Conservation (phyloP, 345 rosid species). For the Salix koriyanagi region DNA sequence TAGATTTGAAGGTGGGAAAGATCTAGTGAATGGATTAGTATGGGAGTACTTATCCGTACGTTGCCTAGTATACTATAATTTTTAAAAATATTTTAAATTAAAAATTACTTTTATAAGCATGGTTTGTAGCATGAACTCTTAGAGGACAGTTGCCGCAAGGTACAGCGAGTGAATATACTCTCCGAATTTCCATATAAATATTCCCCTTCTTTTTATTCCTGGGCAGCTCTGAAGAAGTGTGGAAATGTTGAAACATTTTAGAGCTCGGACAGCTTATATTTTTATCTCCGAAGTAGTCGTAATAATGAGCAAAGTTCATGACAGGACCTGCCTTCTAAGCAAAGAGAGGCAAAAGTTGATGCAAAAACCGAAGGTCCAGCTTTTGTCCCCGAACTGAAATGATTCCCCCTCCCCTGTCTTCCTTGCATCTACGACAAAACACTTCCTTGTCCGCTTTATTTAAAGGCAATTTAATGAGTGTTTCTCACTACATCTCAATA, state of each 20-base stretch:
- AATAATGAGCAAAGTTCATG: conserved; percentile 18
- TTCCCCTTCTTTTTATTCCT: too few species aligned
- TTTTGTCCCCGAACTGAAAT: conserved; percentile 34
- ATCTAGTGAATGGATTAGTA: too few species aligned
- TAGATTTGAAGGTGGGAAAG: too few species aligned
- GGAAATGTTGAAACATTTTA: background rate
- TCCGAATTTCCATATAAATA: too few species aligned
- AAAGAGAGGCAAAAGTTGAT: conserved; percentile 24
- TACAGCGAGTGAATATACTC: too few species aligned
- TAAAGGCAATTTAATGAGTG: background rate
- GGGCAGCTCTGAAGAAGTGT: background rate
- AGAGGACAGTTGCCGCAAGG: too few species aligned
- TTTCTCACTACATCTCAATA: too few species aligned
- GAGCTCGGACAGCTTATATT: background rate
- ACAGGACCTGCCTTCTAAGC: conserved; percentile 39
- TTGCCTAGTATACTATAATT: too few species aligned
- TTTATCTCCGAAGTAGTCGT: background rate
- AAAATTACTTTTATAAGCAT: too few species aligned
- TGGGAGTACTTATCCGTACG: too few species aligned
- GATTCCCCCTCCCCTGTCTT: conserved; percentile 9
- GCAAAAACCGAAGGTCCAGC: conserved; percentile 21
- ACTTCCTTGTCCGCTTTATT: background rate
- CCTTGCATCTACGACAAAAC: background rate
- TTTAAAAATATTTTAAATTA: too few species aligned
- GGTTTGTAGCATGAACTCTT: too few species aligned